Evolutionary conservation across 164 flowering plant species (phyloP).

Genomic region (Euptelea pleiosperma): DNA sequence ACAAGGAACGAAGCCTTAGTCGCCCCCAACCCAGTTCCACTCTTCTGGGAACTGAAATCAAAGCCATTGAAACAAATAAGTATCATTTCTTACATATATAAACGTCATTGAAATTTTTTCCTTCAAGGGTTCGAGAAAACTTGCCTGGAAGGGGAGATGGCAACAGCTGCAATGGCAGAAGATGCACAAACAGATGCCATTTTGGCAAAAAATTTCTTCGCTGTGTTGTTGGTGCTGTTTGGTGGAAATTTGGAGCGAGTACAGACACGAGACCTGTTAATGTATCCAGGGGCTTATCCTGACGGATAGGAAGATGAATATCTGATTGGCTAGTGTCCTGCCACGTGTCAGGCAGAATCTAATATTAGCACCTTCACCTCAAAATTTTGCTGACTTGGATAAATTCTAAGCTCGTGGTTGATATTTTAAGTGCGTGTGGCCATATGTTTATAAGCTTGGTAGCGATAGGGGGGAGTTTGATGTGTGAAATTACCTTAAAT

Average conservation of each 20-base stretch:
- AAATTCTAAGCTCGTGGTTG: too few species aligned
- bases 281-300: slow-evolving; percentile 51
- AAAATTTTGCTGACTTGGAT: slow-evolving; percentile 22
- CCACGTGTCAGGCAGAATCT: slow-evolving; percentile 62
- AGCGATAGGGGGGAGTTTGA: too few species aligned
- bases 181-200: slow-evolving; percentile 91
- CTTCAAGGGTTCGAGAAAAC: slow-evolving; percentile 5
- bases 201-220: neutral
- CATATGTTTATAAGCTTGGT: too few species aligned
- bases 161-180: slow-evolving; percentile 69
- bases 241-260: too few species aligned
- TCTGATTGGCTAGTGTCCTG: slow-evolving; percentile 45
- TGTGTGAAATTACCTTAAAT: too few species aligned
- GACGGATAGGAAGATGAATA: slow-evolving; percentile 41
- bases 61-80: neutral
- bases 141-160: slow-evolving; percentile 74
- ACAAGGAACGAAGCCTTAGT: slow-evolving; percentile 70
- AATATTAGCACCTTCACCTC: slow-evolving; percentile 16
- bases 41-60: slow-evolving; percentile 65
- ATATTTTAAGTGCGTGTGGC: too few species aligned
- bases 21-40: slow-evolving; percentile 43
- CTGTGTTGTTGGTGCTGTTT: neutral
- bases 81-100: neutral
- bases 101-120: neutral
- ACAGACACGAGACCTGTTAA: slow-evolving; percentile 16